Percentiles rank a stretch among this genome's conserved stretches.
These are phyloP conservation scores for Oryza longistaminata DNA, from an alignment of 176 grass and related monocot species.

Conservation along the genomic window DNA sequence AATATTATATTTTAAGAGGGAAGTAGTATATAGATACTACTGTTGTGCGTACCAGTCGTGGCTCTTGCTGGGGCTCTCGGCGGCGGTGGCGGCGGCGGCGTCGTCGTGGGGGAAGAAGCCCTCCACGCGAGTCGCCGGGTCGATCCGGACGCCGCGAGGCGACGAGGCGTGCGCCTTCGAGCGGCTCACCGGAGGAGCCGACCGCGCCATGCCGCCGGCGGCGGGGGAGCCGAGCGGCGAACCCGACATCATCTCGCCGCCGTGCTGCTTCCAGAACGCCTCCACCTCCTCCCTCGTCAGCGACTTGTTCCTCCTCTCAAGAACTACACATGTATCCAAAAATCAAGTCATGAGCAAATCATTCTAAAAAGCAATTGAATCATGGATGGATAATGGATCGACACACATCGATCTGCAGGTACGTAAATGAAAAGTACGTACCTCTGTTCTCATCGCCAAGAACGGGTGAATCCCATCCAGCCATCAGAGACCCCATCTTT, in stretches of 20 bases:
- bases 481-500: conserved; percentile 91
- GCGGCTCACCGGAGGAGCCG: neutral
- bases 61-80: conserved; percentile 46
- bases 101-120: conserved; percentile 18
- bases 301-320: conserved; percentile 59
- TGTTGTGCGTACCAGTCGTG: conserved; percentile 45
- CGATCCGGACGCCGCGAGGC: neutral
- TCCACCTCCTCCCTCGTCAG: conserved; percentile 86
- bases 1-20: no score
- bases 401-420: neutral
- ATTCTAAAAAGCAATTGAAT: neutral
- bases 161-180: neutral
- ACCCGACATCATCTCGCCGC: neutral
- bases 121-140: neutral
- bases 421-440: neutral
- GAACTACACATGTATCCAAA: conserved; percentile 37
- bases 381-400: neutral
- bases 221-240: conserved; percentile 33
- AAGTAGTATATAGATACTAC: no score
- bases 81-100: neutral
- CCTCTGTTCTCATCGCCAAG: conserved; percentile 45
- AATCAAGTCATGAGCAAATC: neutral
- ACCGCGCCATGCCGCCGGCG: neutral
- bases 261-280: conserved; percentile 61
- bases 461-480: conserved; percentile 72